Base-by-base conservation (phyloP, 495 filamentous ascomycete genomes). In the Xylaria intraflava region DNA sequence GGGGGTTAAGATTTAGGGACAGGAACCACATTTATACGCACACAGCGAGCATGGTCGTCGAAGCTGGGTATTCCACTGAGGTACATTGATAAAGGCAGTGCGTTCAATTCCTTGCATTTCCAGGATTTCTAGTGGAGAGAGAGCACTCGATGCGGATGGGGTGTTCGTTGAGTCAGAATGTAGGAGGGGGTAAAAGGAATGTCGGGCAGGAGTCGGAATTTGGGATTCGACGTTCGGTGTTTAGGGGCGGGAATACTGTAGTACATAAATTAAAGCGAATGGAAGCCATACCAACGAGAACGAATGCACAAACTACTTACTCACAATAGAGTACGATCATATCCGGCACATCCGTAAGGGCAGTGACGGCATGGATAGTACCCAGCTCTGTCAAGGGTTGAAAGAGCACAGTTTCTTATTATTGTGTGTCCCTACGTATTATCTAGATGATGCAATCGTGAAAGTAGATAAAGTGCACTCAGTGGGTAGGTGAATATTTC, bases 1-100 rank as follows among this genome's bases (percentile, higher is more conserved):
- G 62, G 66, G 63, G 54, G 60, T 58, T 55, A 55, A 58, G 24
- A 58, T 62, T 62, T 49, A 29, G 31, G 52, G 41, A 38, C 52
- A 43, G 45, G 44, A 49, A 19, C 23, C n/a, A 33, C 31, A 26
- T 47, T 48, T 41, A 26, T 27, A 47, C 17, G 43, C 43, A 55
- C 35, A 35, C 43, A 49, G 36, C 16, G 35, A 40, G 44, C 51
- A 54, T 54, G 26, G 14, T 33, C n/a, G 17, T 26, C 6, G 22
- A 24, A 7, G 1, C 9, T 30, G 14, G 22, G 22, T 24, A 29
- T 36, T 24, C 41, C 8, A 19, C 2, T 30, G 2, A 23, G 36
- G 19, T 19, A 26, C 36, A 20, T 35, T 47, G 24, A 29, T 31
- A 33, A 41, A 24, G 24, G 23, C 33, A 35, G 7, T 41, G 35